Conservation (phyloP, 805 yeast genomes). For the Blastobotrys parvus region DNA sequence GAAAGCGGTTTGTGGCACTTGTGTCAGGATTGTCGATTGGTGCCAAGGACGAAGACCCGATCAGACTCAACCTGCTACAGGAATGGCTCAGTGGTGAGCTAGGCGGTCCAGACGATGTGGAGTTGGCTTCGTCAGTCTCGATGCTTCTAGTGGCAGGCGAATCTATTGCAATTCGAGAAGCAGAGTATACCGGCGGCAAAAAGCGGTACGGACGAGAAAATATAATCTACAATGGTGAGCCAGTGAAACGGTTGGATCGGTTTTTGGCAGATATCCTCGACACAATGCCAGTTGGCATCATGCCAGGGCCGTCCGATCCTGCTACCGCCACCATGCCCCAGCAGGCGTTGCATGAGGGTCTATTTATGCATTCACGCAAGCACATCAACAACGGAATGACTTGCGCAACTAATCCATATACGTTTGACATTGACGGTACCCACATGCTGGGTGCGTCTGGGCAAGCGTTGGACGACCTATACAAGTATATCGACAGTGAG, state of each 20-base stretch:
- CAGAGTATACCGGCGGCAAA: conserved; percentile 17
- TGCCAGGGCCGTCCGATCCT: conserved; percentile 87
- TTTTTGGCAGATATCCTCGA: conserved; percentile 49
- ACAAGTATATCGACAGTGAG: conserved; percentile 48
- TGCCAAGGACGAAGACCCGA: conserved; percentile 30
- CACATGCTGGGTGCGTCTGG: conserved; percentile 72
- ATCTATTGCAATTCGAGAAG: conserved; percentile 32
- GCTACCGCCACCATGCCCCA: conserved; percentile 82
- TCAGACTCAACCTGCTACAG: conserved; percentile 45
- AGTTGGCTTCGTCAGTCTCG: conserved; percentile 27
- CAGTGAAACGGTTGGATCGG: conserved; percentile 36
- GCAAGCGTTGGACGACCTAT: conserved; percentile 72
- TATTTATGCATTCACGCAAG: conserved; percentile 43
- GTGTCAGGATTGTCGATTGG: conserved; percentile 69
- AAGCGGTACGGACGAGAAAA: conserved; percentile 11
- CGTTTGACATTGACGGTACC: conserved; percentile 51
- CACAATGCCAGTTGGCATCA: conserved; percentile 59
- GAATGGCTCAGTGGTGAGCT: conserved; percentile 69
- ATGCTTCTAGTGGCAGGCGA: conserved; percentile 68
- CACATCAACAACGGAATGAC: conserved; percentile 29
- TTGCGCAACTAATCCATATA: conserved; percentile 62
- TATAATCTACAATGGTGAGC: conserved; percentile 20
- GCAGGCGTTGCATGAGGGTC: conserved; percentile 75
- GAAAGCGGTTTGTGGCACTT: conserved; percentile 44
- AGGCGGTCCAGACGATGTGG: conserved; percentile 27